Percentiles rank a stretch among this genome's conserved stretches.
Evolutionary conservation across 1,284 basidiomycete species (phyloP).

Genomic region (Apiotrichum laibachii): DNA sequence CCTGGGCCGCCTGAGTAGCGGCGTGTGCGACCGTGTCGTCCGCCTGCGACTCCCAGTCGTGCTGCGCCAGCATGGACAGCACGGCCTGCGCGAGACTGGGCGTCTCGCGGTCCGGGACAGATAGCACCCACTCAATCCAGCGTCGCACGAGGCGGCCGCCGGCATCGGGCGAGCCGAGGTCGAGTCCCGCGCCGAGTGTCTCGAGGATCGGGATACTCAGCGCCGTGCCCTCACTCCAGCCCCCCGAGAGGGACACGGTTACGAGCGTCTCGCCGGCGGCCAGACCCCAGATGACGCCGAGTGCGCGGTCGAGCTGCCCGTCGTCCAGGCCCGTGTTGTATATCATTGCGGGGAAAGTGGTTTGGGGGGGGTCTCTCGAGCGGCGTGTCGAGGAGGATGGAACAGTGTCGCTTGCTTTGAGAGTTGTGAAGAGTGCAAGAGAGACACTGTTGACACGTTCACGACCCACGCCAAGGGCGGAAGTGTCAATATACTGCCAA

Average conservation of each 20-base stretch:
- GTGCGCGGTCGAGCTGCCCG: background rate
- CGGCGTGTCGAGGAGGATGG: too few species aligned
- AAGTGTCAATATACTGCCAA: too few species aligned
- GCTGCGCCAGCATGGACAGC: background rate
- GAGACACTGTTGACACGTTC: too few species aligned
- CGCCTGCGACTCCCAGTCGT: background rate
- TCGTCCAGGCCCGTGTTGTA: background rate
- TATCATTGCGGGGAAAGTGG: background rate
- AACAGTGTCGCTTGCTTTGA: too few species aligned
- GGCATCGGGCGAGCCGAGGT: background rate
- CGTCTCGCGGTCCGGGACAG: background rate
- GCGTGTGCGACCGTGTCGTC: background rate
- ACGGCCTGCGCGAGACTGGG: background rate
- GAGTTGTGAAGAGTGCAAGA: too few species aligned
- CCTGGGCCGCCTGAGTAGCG: background rate
- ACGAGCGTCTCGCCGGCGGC: slow-evolving; percentile 15
- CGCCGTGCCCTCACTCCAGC: slow-evolving; percentile 18
- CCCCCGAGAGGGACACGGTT: background rate
- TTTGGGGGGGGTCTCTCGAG: too few species aligned
- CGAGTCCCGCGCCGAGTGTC: background rate
- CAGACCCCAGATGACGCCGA: slow-evolving; percentile 8
- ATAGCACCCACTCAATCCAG: slow-evolving; percentile 11
- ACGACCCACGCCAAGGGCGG: too few species aligned
- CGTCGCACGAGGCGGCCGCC: slow-evolving; percentile 4
- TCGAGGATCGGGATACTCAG: slow-evolving; percentile 14